Conservation (phyloP, 441 rosid species). For the Jatropha podagrica region DNA sequence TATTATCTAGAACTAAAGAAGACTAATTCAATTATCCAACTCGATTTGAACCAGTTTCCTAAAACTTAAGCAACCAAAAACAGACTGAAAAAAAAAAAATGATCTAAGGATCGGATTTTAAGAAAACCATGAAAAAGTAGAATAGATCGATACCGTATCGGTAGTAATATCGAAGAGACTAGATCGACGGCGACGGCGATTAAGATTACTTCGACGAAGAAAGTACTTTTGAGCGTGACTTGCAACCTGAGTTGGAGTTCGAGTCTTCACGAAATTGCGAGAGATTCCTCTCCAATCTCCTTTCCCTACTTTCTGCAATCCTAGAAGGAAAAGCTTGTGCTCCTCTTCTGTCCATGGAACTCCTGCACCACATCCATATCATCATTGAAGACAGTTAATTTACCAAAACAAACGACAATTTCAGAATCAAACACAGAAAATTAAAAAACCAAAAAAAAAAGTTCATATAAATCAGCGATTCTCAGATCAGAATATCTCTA, state of each 20-base stretch:
- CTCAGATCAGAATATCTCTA: background rate
- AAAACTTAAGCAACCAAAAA: background rate
- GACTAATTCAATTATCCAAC: background rate
- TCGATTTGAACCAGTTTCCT: background rate
- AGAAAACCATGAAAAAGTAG: background rate
- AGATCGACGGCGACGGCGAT: constrained; percentile 86
- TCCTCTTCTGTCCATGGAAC: constrained; percentile 94
- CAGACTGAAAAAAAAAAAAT: too few species aligned
- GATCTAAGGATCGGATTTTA: background rate
- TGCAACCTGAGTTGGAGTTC: constrained; percentile 94
- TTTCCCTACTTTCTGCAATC: constrained; percentile 80
- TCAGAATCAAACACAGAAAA: background rate
- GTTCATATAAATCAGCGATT: background rate
- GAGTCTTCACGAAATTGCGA: constrained; percentile 71
- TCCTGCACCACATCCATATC: constrained; percentile 40
- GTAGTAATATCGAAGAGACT: constrained; percentile 96
- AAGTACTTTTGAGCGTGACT: constrained; percentile 97
- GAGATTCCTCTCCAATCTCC: constrained; percentile 98
- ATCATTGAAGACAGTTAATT: background rate
- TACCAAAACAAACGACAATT: background rate
- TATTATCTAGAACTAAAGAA: background rate
- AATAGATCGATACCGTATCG: constrained; percentile 48
- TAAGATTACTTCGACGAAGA: constrained; percentile 67
- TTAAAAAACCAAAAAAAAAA: background rate
- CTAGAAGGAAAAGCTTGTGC: constrained; percentile 76